Evolutionary conservation across 139 green algal species (phyloP), one percentile per base, ranked within the genome.

Genomic region (Chlamydomonas urium): DNA sequence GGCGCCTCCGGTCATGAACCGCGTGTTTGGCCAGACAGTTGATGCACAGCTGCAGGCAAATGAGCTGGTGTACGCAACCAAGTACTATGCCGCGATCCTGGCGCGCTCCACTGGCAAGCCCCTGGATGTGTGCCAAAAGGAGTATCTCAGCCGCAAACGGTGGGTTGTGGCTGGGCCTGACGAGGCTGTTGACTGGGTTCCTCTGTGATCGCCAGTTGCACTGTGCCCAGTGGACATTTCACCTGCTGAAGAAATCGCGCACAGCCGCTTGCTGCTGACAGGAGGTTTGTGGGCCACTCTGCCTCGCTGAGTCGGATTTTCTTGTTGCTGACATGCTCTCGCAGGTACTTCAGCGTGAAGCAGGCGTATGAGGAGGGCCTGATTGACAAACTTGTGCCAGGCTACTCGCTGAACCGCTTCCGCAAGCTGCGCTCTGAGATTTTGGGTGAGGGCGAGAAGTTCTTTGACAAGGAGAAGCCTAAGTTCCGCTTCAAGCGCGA

Each of bases 31-130:
- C 1, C 79, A 86, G 75, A 76, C 79, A 19, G 83, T 89, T 31
- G 79, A 89, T 53, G 83, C 83, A 24, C 83, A 86, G 83, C 78
- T 89, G 75, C 79, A 85, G 63, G 73, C 78, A 17, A 83, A 85
- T 66, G 77, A 89, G 80, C 80, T 89, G 38, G 80, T 84, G 65
- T 86, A 86, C 38, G 83, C 80, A 33, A 86, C 79, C 63, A 86
- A 86, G 78, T 86, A 86, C 70, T 89, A 89, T 28, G 83, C 83
- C 36, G 79, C 83, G 67, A 89, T 89, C 71, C 73, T 89, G 73
- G 75, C 83, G 32, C 66, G 80, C 23, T 69, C 78, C 31, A 89
- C 83, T 31, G 83, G 83, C 72, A 89, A 89, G 83, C 73, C 81
- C 34, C 73, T 86, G 65, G 78, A 75, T 23, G 75, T 70, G 3